Evolutionary conservation across 2,329 filamentous ascomycete species (phyloP).

Genomic region (Mariannaea elegans): DNA sequence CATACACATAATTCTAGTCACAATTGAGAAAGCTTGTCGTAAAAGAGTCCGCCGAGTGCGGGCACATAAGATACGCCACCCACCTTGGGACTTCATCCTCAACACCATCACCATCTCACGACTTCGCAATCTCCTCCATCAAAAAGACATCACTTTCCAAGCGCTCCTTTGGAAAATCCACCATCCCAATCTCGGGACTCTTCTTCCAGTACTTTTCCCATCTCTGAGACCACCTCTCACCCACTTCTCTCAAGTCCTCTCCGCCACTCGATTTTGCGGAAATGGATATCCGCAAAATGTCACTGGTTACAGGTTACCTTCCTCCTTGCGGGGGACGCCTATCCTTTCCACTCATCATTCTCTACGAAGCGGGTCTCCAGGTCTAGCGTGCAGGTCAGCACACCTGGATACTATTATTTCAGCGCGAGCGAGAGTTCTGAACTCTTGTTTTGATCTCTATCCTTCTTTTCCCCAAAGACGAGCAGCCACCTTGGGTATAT

Average conservation of each 20-base stretch:
- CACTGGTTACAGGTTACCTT: constrained; percentile 16
- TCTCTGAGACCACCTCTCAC: neutral
- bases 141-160: neutral
- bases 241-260: neutral
- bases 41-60: too few relatives aligned
- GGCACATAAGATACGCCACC: too few relatives aligned
- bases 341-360: neutral
- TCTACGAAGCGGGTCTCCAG: neutral
- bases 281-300: constrained; percentile 25
- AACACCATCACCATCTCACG: neutral
- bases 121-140: neutral
- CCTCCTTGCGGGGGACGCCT: neutral
- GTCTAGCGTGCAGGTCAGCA: constrained; percentile 26
- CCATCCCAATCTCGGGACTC: neutral
- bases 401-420: constrained; percentile 28
- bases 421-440: constrained; percentile 5
- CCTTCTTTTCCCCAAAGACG: neutral
- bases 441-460: neutral
- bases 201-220: constrained; percentile 2
- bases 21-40: too few relatives aligned
- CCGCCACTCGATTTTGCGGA: constrained; percentile 12
- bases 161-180: neutral
- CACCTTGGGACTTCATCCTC: too few relatives aligned
- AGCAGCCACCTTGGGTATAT: neutral
- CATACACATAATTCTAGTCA: too few relatives aligned